Evolutionary conservation across 805 yeast genomes (phyloP), one percentile per base, ranked within the genome.

Genomic region (Ogataea degrootiae): DNA sequence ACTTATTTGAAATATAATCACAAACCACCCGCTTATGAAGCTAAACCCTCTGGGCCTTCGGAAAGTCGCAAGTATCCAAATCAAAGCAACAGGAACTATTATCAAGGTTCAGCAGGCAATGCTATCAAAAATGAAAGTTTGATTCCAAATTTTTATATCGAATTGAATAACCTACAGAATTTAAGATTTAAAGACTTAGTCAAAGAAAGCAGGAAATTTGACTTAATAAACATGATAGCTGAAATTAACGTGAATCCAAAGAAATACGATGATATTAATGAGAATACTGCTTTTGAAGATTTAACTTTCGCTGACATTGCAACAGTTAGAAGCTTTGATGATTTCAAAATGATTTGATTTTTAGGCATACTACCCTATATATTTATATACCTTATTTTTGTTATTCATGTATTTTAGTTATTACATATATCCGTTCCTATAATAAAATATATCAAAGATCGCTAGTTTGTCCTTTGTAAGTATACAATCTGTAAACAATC

Each of bases 231-330:
- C 14, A 51, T 52, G 52, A 33, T 55, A 3, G 43, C 44, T 12
- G 40, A 44, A 21, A n/a, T 45, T 4, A 39, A 50, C 19, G 26
- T 21, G 7, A 15, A 45, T 17, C 43, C 50, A 17, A 35, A 50
- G 14, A 34, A 45, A 34, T 45, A 37, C 31, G 16, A 14, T 19
- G 44, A 46, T 9, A 36, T 44, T 17, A 38, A 47, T 23, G 56
- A 54, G 12, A 47, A 45, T 6, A 40, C 44, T 29, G 50, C 53
- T 19, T 61, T 58, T 36, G 50, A 48, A 26, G 65, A 60, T 4
- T 47, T 61, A 23, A 44, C 53, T 33, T 31, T 34, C 9, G 44
- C 45, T 3, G 65, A 61, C 49, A 59, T 53, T 37, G 52, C 54
- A 17, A 45, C 45, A 5, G 45, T 48, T 5, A 47, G 51, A 23